Evolutionary conservation across 768 basidiomycete genomes (phyloP), one percentile per base, ranked within the genome.

Genomic region (Hirschioporus abietinus): DNA sequence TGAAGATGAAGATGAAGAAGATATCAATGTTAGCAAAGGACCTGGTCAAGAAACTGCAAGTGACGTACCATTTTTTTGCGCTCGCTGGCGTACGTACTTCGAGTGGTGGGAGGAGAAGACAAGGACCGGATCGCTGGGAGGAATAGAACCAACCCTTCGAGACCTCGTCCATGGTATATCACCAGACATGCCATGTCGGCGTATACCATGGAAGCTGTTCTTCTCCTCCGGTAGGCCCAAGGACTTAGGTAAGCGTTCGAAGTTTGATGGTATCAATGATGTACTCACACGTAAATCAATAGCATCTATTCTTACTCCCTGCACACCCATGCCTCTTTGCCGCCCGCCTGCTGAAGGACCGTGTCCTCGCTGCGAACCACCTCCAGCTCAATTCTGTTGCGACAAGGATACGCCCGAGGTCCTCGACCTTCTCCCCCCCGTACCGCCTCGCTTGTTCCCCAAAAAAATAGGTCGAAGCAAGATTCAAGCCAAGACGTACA

Each of bases 161-260:
- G 42, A 52, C 42, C 42, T 52, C 15, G 6, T 52, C 42, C 12
- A 52, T 3, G 42, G 42, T 52, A 15, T 52, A 52, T 6, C 42
- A 8, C 30, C 30, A 30, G 30, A 30, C 6, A 63, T 71, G 20
- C 35, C 27, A 27, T 76, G 74, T 58, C 68, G 67, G 10, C 68
- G 73, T 1, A 63, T 63, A n/a, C 71, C 68, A 20, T 67, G 69
- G 17, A 71, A 25, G 36, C 62, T 71, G 1, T 74, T 66, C 62
- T 78, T 73, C 65, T 67, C 42, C 8, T 2, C 2, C 8, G 30
- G 30, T 15, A 52, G 42, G 1, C 20, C 42, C 3, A 52, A 20
- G 4, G 42, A 52, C 2, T 52, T 52, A 52, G 42, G 42, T 52
- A 52, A 52, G 42, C 30, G n/a, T 30, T 30, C 12, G 20, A 10